phyloP scores from a whole-genome alignment of 495 filamentous ascomycete species.

The Daldinia decipiens region DNA sequence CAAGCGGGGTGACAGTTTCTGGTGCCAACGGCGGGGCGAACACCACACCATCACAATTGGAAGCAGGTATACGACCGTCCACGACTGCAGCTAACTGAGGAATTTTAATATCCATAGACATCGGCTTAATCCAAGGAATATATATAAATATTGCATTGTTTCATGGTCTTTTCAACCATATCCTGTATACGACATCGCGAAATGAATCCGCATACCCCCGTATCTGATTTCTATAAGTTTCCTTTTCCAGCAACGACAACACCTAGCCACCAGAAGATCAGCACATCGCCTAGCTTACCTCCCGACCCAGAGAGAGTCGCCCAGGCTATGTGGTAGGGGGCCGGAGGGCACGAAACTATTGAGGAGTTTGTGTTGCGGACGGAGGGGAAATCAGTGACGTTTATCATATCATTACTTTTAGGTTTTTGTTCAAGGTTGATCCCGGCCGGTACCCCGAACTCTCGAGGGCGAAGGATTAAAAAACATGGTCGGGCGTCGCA shows the following conservation, averaged over 20 bases:
- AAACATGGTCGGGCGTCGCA: conserved; percentile 6
- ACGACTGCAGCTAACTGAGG: conserved; percentile 40
- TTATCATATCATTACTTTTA: conserved; percentile 15
- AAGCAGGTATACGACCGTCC: conserved; percentile 50
- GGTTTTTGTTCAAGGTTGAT: conserved; percentile 14
- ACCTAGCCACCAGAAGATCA: neutral
- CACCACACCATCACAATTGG: conserved; percentile 53
- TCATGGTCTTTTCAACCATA: conserved; percentile 19
- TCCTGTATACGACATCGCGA: conserved; percentile 33
- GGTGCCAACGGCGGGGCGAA: conserved; percentile 39
- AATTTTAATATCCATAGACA: conserved; percentile 39
- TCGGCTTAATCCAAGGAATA: conserved; percentile 41
- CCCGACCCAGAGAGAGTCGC: neutral
- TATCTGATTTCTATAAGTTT: conserved; percentile 11
- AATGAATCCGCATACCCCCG: conserved; percentile 27
- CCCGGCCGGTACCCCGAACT: neutral
- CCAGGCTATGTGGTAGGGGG: neutral
- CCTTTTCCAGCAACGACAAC: conserved; percentile 3
- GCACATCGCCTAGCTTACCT: neutral
- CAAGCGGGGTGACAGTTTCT: conserved; percentile 27
- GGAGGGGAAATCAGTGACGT: neutral
- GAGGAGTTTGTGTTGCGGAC: conserved; percentile 13
- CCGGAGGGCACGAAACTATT: neutral
- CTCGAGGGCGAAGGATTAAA: conserved; percentile 4
- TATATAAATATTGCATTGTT: conserved; percentile 43